phyloP scores from a whole-genome alignment of 2,329 filamentous ascomycete genomes.

The Xylaria sp. region DNA sequence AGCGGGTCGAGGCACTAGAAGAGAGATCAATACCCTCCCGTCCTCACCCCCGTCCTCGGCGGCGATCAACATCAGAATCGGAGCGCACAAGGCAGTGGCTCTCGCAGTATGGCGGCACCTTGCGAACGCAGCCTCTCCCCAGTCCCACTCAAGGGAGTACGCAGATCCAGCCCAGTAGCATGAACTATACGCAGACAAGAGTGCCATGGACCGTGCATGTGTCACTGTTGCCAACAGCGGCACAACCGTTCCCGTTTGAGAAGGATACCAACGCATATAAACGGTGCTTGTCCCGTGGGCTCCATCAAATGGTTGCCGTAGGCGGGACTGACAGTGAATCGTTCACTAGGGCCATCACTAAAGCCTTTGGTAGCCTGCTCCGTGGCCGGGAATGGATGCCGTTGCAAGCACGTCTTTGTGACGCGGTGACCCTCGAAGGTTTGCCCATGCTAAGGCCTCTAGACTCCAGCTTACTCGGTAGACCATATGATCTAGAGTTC shows the following conservation, averaged over 20 bases:
- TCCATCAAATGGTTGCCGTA: constrained; percentile 68
- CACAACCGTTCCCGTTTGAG: constrained; percentile 69
- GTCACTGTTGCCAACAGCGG: constrained; percentile 65
- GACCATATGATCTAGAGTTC: constrained; percentile 62
- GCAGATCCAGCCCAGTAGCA: constrained; percentile 15
- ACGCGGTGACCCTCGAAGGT: constrained; percentile 64
- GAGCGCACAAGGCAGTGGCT: constrained; percentile 37
- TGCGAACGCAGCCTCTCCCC: constrained; percentile 27
- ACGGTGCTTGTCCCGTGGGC: constrained; percentile 68
- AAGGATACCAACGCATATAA: constrained; percentile 71
- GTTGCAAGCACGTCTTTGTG: constrained; percentile 68
- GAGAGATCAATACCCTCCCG: constrained; percentile 50
- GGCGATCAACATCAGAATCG: constrained; percentile 45
- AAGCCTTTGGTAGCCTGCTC: constrained; percentile 62
- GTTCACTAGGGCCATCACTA: constrained; percentile 61
- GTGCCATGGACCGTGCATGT: constrained; percentile 68
- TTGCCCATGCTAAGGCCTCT: constrained; percentile 70
- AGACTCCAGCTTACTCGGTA: constrained; percentile 56
- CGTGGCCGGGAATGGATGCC: constrained; percentile 66
- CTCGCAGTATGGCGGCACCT: constrained; percentile 28
- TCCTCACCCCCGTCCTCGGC: constrained; percentile 46
- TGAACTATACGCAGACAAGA: constrained; percentile 25
- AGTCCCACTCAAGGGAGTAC: constrained; percentile 10
- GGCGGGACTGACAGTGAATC: constrained; percentile 61
- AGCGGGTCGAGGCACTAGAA: constrained; percentile 64